Evolutionary conservation across 495 filamentous ascomycete genomes (phyloP).

Genomic region (Hypoxylon perforatum): DNA sequence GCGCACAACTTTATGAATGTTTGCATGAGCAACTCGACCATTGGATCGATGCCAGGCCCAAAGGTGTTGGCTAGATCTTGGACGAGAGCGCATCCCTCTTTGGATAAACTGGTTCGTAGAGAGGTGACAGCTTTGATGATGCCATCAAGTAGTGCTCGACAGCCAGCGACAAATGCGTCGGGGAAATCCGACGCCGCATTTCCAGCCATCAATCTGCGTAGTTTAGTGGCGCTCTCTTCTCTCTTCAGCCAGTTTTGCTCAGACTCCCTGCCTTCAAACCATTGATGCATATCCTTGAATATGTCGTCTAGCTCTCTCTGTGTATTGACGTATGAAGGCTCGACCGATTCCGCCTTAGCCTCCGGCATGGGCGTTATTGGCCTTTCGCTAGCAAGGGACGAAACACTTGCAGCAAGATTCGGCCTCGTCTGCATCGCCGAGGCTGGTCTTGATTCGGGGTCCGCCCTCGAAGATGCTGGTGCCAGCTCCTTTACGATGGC

Average conservation of each 20-base stretch:
- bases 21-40: slow-evolving; percentile 91
- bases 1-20: slow-evolving; percentile 88
- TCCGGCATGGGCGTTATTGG: slow-evolving; percentile 65
- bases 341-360: slow-evolving; percentile 72
- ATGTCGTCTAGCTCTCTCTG: slow-evolving; percentile 85
- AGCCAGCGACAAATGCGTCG: slow-evolving; percentile 70
- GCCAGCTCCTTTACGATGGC: slow-evolving; percentile 80
- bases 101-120: slow-evolving; percentile 87
- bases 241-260: slow-evolving; percentile 90
- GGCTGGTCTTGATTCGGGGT: slow-evolving; percentile 56
- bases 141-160: slow-evolving; percentile 83
- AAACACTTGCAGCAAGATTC: slow-evolving; percentile 60
- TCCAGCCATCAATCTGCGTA: slow-evolving; percentile 82
- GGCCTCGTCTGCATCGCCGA: slow-evolving; percentile 56
- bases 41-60: slow-evolving; percentile 82
- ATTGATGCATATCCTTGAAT: slow-evolving; percentile 78
- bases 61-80: slow-evolving; percentile 84
- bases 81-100: slow-evolving; percentile 82
- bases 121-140: slow-evolving; percentile 90
- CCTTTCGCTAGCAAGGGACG: slow-evolving; percentile 59
- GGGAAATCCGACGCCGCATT: slow-evolving; percentile 85
- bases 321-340: slow-evolving; percentile 83
- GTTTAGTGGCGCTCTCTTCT: slow-evolving; percentile 78
- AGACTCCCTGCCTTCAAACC: slow-evolving; percentile 89
- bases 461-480: slow-evolving; percentile 58